Evolutionary conservation across 2,329 filamentous ascomycete genomes (phyloP), one percentile per base, ranked within the genome.

Genomic region (Coniochaeta ligniaria): DNA sequence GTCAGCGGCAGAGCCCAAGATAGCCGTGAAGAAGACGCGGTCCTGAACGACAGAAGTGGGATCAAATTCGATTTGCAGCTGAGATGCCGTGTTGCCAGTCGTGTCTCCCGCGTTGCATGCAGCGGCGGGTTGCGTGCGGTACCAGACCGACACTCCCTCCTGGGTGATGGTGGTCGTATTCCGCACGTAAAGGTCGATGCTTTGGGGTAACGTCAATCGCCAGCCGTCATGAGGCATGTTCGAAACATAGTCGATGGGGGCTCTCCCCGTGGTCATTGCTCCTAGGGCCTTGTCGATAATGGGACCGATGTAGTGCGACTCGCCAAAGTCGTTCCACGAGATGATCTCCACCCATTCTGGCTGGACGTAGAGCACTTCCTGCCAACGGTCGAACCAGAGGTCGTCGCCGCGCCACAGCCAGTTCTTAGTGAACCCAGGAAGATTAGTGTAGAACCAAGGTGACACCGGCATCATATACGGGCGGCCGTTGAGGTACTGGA

Each of bases 281-380:
- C 33, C 70, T 63, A 61, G 65, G 61, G 71, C 69, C 71, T 60
- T 75, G 59, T 72, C 66, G 55, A 72, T 68, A 54, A 83, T 67
- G 0, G 81, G 78, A 20, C 78, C 77, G 60, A 83, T 80, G 67
- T 83, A 80, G 67, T 82, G 78, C 0, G 77, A 75, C 65, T 84
- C 81, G 22, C 81, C 81, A 60, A 74, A 83, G 62, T 84, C 81
- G 63, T 83, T 83, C 80, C 70, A 71, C 24, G 74, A 75, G 36
- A 77, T 69, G 47, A 77, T 75, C 65, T 72, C 61, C 1, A 68
- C 61, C 14, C 57, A 67, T 3, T 63, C 35, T 5, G 35, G 35
- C 12, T 36, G 35, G 35, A 36, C 6, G 12, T 5, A 64, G 0
- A 85, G 58, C 79, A 76, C 67, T 22, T 76, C 45, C 5, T n/a